These are phyloP conservation scores for Aspergillus fischeri DNA, from an alignment of 2,329 filamentous ascomycete genomes.

Conservation along the genomic window DNA sequence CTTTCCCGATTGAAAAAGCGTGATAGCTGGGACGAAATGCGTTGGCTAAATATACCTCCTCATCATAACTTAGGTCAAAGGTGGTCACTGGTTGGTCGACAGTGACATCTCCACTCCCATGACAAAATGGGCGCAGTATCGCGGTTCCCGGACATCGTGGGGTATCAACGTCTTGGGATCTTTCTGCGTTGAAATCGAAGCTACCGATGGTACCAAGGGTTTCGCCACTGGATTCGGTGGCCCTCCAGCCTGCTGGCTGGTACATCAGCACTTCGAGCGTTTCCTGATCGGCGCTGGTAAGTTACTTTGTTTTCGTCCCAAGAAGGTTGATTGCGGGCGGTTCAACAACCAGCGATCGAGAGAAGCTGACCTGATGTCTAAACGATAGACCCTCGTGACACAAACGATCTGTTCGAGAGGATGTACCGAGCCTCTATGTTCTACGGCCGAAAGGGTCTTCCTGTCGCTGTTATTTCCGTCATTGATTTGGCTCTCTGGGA, in stretches of 20 bases:
- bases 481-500: slow-evolving; percentile 94
- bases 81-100: slow-evolving; percentile 75
- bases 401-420: slow-evolving; percentile 88
- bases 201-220: slow-evolving; percentile 83
- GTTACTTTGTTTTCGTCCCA: slow-evolving; percentile 5
- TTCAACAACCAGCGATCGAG: background rate
- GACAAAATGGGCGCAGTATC: slow-evolving; percentile 83
- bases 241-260: slow-evolving; percentile 88
- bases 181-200: slow-evolving; percentile 86
- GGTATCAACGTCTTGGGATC: slow-evolving; percentile 94
- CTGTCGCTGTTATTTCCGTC: slow-evolving; percentile 86
- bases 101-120: slow-evolving; percentile 89
- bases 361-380: background rate
- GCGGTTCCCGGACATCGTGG: slow-evolving; percentile 83
- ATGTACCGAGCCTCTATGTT: slow-evolving; percentile 98
- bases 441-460: slow-evolving; percentile 88
- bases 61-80: slow-evolving; percentile 34
- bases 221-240: slow-evolving; percentile 94
- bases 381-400: slow-evolving; percentile 74
- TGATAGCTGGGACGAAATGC: background rate
- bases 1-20: background rate
- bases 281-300: slow-evolving; percentile 76
- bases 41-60: background rate
- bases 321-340: background rate
- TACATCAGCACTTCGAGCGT: slow-evolving; percentile 87